phyloP scores from a whole-genome alignment of 1,139 yeast genomes.

The Torulaspora pretoriensis region DNA sequence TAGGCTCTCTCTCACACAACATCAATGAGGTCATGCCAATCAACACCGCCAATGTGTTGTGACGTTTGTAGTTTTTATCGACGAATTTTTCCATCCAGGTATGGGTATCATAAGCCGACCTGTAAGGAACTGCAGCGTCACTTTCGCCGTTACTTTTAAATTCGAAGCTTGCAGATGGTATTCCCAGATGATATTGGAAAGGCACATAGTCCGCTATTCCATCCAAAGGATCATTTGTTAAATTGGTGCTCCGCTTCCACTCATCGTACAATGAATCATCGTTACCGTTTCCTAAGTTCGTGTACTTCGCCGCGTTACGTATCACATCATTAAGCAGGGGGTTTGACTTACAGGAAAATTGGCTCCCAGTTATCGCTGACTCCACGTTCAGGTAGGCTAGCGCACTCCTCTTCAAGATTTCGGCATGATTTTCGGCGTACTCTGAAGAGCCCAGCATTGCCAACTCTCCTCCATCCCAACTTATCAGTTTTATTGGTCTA shows the following conservation, averaged over 20 bases:
- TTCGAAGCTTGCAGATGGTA: conserved; percentile 46
- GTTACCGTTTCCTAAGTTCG: conserved; percentile 34
- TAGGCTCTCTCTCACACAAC: conserved; percentile 52
- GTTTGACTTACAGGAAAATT: conserved; percentile 39
- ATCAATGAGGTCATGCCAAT: conserved; percentile 52
- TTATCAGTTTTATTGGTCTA: conserved; percentile 47
- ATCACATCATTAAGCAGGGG: conserved; percentile 42
- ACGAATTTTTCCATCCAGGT: conserved; percentile 53
- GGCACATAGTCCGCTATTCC: conserved; percentile 42
- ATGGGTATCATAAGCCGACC: conserved; percentile 57
- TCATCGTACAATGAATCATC: conserved; percentile 37
- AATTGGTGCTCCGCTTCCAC: conserved; percentile 35
- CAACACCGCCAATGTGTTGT: conserved; percentile 55
- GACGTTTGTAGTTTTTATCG: conserved; percentile 53
- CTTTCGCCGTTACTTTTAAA: conserved; percentile 35
- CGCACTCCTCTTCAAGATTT: conserved; percentile 35
- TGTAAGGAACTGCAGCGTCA: conserved; percentile 50
- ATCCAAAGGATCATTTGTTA: conserved; percentile 35
- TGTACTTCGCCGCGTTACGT: conserved; percentile 36
- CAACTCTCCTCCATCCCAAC: conserved; percentile 51
- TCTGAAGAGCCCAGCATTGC: conserved; percentile 50
- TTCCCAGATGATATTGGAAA: conserved; percentile 49
- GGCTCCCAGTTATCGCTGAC: conserved; percentile 43
- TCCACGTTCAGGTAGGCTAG: conserved; percentile 48
- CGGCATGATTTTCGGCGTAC: conserved; percentile 42